Evolutionary conservation across 768 basidiomycete species (phyloP).

Genomic region (Serpula lacrymans): DNA sequence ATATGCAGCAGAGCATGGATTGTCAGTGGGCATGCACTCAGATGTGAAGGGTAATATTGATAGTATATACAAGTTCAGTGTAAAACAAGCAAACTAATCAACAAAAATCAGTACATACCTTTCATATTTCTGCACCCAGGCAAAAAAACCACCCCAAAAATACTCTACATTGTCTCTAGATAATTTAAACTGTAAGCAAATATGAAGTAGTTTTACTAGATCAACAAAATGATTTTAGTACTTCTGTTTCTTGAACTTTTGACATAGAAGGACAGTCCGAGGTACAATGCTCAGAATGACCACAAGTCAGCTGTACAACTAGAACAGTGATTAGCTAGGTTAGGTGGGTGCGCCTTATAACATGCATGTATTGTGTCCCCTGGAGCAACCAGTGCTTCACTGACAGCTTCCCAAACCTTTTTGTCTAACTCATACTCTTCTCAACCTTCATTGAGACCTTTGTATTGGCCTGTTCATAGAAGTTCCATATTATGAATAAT

Average conservation of each 20-base stretch:
- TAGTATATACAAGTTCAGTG: constrained; percentile 26
- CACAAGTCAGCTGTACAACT: constrained; percentile 9
- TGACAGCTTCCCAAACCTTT: constrained; percentile 38
- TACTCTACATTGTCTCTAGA: too few species aligned
- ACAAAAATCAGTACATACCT: too few species aligned
- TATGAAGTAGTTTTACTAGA: too few species aligned
- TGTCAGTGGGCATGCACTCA: constrained; percentile 28
- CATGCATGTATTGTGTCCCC: constrained; percentile 23
- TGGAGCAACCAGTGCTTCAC: constrained; percentile 20
- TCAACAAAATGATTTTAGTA: too few species aligned
- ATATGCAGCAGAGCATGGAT: constrained; percentile 31
- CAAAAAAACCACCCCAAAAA: too few species aligned
- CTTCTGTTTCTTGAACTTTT: too few species aligned
- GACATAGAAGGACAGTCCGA: constrained; percentile 10
- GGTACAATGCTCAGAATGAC: constrained; percentile 8
- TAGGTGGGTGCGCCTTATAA: constrained; percentile 7
- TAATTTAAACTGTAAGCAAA: too few species aligned
- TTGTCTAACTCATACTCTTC: constrained; percentile 23
- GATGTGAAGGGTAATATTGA: constrained; percentile 14
- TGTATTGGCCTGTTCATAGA: constrained; percentile 37
- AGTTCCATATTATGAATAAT: constrained; percentile 33
- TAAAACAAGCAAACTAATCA: too few species aligned
- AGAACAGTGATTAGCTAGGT: background rate
- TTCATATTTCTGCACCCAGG: too few species aligned
- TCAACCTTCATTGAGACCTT: constrained; percentile 29